These are phyloP conservation scores for Backusella tarrabulga DNA, from an alignment of 192 early-diverging fungal species.

Conservation along the genomic window DNA sequence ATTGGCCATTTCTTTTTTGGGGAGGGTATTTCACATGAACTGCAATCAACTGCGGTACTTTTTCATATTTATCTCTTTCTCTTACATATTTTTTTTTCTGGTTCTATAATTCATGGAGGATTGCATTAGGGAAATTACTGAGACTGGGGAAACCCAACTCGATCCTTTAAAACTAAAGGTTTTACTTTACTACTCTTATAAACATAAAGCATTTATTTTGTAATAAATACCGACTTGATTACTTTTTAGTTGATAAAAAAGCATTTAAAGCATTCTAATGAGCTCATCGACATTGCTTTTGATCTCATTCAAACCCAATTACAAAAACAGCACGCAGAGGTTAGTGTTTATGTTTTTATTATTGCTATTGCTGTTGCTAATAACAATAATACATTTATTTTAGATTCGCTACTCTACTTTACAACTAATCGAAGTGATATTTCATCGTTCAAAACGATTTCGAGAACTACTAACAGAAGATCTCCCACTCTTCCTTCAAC, in stretches of 20 bases:
- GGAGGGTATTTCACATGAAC: background rate
- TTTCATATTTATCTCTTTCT: background rate
- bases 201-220: background rate
- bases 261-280: slow-evolving; percentile 44
- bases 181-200: background rate
- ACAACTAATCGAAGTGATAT: slow-evolving; percentile 59
- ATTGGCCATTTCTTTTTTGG: background rate
- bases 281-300: slow-evolving; percentile 37
- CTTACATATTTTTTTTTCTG: background rate
- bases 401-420: slow-evolving; percentile 61
- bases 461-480: slow-evolving; percentile 48
- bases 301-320: slow-evolving; percentile 43
- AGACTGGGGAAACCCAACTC: slow-evolving; percentile 32
- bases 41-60: background rate
- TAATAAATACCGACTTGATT: background rate
- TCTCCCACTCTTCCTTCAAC: slow-evolving; percentile 51
- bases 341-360: background rate
- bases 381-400: background rate
- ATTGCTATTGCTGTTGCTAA: background rate
- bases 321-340: slow-evolving; percentile 52
- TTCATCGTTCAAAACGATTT: slow-evolving; percentile 64
- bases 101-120: background rate
- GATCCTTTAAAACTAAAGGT: slow-evolving; percentile 31
- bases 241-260: slow-evolving; percentile 40
- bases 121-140: slow-evolving; percentile 26